Percentiles rank a stretch among this genome's conserved stretches.
These are phyloP conservation scores for Exophiala spinifera DNA, from an alignment of 2,329 filamentous ascomycete species.

Conservation along the genomic window DNA sequence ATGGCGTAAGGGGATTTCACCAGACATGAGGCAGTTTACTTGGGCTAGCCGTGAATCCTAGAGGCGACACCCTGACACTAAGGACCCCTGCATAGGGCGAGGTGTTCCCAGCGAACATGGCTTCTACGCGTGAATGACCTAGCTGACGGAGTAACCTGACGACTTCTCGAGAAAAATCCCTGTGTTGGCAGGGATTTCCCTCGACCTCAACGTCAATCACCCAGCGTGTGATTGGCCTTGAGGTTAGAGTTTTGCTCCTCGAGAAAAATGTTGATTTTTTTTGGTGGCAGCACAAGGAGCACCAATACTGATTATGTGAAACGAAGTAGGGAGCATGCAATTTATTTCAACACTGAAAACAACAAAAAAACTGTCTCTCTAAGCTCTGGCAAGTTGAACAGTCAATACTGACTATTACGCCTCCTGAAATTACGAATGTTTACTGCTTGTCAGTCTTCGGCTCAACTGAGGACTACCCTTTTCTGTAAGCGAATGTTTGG, in stretches of 20 bases:
- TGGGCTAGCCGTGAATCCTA: neutral
- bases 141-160: neutral
- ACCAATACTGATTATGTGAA: too few relatives aligned
- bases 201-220: neutral
- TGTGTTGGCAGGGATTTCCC: neutral
- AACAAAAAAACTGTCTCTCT: too few relatives aligned
- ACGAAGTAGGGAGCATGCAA: too few relatives aligned
- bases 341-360: too few relatives aligned
- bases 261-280: neutral
- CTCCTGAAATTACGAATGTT: too few relatives aligned
- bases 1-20: conserved; percentile 5
- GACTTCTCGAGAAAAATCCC: neutral
- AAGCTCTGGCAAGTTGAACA: too few relatives aligned
- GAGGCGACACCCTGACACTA: neutral
- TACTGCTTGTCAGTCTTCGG: too few relatives aligned
- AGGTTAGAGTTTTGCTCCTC: neutral
- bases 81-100: neutral
- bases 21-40: conserved; percentile 10
- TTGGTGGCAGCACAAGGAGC: neutral
- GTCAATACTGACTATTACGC: too few relatives aligned
- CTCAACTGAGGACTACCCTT: too few relatives aligned
- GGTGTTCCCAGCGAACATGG: neutral
- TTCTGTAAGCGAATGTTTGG: too few relatives aligned
- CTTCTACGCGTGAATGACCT: neutral
- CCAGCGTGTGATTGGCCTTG: neutral